Evolutionary conservation across 1,139 yeast genomes (phyloP).

Genomic region (Trichomonascaceae sp.): DNA sequence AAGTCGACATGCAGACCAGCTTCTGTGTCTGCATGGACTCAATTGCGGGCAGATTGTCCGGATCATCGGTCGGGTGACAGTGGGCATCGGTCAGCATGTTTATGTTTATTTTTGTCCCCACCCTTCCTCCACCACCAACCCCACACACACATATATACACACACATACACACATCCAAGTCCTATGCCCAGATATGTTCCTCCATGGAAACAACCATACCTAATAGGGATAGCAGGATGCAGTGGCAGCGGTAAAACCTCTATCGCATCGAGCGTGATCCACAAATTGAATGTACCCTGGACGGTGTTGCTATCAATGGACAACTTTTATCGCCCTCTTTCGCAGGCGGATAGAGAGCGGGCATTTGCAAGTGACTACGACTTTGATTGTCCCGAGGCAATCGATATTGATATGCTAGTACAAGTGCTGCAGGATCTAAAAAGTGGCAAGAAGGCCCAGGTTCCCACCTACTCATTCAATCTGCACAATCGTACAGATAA

Average conservation of each 20-base stretch:
- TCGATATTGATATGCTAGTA: slow-evolving; percentile 63
- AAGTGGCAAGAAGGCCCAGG: slow-evolving; percentile 37
- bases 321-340: slow-evolving; percentile 73
- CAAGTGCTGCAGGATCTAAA: slow-evolving; percentile 54
- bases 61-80: slow-evolving; percentile 38
- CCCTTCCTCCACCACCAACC: no score
- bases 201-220: slow-evolving; percentile 93
- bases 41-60: slow-evolving; percentile 12
- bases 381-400: slow-evolving; percentile 73
- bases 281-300: slow-evolving; percentile 75
- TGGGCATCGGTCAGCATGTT: slow-evolving; percentile 39
- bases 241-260: slow-evolving; percentile 96
- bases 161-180: no score
- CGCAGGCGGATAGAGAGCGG: slow-evolving; percentile 39
- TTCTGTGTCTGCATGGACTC: slow-evolving; percentile 12
- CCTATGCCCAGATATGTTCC: slow-evolving; percentile 32
- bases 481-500: slow-evolving; percentile 62
- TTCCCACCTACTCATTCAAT: slow-evolving; percentile 78
- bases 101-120: slow-evolving; percentile 1
- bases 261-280: slow-evolving; percentile 71
- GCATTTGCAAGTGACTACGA: slow-evolving; percentile 67
- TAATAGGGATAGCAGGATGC: slow-evolving; percentile 89
- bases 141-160: no score
- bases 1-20: slow-evolving; percentile 28
- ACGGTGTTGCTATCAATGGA: slow-evolving; percentile 85